Percentiles rank a stretch among this genome's conserved stretches.
Conservation (phyloP, 495 filamentous ascomycete genomes). For the Podospora tetraspora region DNA sequence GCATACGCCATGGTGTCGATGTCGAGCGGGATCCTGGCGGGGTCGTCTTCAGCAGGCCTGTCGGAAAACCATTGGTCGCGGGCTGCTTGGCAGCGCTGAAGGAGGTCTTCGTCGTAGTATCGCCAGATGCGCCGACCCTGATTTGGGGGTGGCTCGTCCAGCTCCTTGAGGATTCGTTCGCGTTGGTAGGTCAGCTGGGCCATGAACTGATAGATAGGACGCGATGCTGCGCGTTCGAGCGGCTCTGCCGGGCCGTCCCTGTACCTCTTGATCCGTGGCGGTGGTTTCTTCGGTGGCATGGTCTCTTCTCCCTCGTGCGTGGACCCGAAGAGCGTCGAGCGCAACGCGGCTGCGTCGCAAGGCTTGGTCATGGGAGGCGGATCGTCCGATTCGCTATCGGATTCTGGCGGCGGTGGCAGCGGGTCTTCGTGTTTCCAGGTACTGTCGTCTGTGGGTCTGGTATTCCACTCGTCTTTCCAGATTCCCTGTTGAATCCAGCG, state of each 20-base stretch:
- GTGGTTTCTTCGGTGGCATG: not conserved
- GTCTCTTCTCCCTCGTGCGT: too few species aligned
- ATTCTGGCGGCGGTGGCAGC: not conserved
- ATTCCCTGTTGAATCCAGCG: not conserved
- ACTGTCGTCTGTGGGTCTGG: not conserved
- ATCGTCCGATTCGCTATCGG: not conserved
- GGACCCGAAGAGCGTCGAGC: not conserved
- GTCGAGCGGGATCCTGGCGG: not conserved
- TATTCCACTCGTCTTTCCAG: not conserved
- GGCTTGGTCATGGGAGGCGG: not conserved
- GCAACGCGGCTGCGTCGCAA: not conserved
- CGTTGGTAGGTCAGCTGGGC: not conserved
- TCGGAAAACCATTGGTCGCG: not conserved
- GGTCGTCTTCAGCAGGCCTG: not conserved
- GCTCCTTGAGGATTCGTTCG: not conserved
- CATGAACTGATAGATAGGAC: not conserved
- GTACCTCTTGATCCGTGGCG: not conserved
- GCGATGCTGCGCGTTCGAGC: not conserved
- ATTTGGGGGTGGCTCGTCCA: not conserved
- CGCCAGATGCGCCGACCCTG: not conserved
- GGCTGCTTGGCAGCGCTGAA: not conserved
- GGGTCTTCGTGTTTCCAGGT: not conserved
- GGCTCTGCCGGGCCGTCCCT: not conserved
- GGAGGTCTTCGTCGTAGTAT: not conserved
- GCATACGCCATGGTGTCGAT: not conserved